A percentile compares a stretch with the other conserved stretches of the same genome.
Evolutionary conservation across 805 yeast genomes (phyloP).

Genomic region (Candida orba): DNA sequence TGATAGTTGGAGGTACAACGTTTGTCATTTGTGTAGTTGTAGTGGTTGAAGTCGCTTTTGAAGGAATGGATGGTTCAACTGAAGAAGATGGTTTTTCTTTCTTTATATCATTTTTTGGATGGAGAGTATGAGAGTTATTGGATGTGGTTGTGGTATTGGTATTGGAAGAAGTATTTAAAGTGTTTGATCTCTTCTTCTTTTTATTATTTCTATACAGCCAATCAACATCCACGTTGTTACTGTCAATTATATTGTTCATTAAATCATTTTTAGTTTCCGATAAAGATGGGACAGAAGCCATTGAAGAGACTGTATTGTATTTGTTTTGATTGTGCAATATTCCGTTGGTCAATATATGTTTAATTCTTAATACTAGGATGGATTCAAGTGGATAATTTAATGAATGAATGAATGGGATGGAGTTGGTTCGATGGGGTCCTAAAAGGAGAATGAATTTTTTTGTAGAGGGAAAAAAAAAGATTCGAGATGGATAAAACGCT

Average conservation of each 20-base stretch:
- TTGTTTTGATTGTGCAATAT: background rate
- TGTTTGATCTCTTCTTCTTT: constrained; percentile 31
- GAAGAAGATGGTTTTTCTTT: no score
- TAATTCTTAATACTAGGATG: no score
- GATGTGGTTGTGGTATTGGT: no score
- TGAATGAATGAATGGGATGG: no score
- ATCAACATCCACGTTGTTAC: constrained; percentile 52
- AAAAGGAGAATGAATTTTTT: no score
- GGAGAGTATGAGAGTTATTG: no score
- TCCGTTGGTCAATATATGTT: background rate
- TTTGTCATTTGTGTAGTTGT: background rate
- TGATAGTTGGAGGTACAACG: background rate
- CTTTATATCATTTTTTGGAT: no score
- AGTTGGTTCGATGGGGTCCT: no score
- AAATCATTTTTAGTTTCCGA: background rate
- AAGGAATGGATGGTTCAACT: no score
- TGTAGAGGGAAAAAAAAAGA: no score
- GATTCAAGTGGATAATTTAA: no score
- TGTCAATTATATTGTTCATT: background rate
- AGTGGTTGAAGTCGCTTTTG: background rate
- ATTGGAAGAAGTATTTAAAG: background rate
- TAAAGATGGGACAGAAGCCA: background rate
- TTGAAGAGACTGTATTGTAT: background rate
- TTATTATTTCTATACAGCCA: constrained; percentile 88
- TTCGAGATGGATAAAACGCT: no score